Evolutionary conservation across 306 rosid species (phyloP).

Genomic region (Pterocarpus macrocarpus): DNA sequence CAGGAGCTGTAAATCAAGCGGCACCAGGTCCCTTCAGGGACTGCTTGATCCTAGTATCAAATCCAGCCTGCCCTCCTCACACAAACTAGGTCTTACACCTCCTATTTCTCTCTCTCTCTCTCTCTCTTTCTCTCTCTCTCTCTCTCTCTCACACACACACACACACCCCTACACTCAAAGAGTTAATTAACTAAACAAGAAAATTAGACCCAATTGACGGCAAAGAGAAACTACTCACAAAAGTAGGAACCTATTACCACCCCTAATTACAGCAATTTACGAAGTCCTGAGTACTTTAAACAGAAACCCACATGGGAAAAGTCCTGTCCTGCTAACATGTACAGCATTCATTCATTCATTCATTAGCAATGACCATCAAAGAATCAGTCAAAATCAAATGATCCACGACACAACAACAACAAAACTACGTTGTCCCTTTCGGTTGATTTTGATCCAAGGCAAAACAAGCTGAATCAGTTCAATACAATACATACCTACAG

Average conservation of each 20-base stretch:
- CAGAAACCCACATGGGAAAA: no score
- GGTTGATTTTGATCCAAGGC: not conserved
- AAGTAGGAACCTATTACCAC: not conserved
- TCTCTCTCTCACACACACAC: not conserved
- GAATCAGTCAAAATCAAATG: slow-evolving; percentile 1
- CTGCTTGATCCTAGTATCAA: no score
- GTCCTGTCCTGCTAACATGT: not conserved
- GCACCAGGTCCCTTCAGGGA: no score
- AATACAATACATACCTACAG: slow-evolving; percentile 8
- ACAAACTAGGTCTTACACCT: no score
- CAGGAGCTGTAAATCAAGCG: no score
- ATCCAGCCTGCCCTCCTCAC: no score
- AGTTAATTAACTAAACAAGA: not conserved
- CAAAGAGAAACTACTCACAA: not conserved
- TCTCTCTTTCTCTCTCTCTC: no score
- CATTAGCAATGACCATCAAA: not conserved
- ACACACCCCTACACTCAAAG: not conserved
- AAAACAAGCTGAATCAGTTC: not conserved
- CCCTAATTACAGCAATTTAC: not conserved
- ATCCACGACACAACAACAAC: not conserved
- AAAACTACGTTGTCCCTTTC: not conserved
- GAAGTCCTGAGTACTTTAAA: no score
- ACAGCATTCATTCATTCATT: slow-evolving; percentile 11
- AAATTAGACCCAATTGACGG: not conserved
- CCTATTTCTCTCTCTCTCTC: no score